Evolutionary conservation across 1,284 basidiomycete species (phyloP).

Genomic region (Veloboletus limbatus): DNA sequence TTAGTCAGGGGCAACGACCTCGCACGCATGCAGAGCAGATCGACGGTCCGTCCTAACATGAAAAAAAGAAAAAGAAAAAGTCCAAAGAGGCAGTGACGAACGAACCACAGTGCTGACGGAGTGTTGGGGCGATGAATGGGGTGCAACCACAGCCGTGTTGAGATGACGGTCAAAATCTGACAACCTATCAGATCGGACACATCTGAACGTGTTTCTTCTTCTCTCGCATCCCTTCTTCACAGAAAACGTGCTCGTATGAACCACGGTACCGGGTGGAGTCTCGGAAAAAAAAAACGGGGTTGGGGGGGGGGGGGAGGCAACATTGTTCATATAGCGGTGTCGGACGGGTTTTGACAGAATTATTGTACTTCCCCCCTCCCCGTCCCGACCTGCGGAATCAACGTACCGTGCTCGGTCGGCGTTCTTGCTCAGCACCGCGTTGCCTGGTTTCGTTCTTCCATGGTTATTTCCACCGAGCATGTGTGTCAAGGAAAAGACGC

Average conservation of each 20-base stretch:
- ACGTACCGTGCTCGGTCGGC: too few species aligned
- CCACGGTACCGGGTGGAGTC: not conserved
- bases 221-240: not conserved
- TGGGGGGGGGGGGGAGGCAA: too few species aligned
- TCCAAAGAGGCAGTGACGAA: too few species aligned
- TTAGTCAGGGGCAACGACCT: slow-evolving; percentile 15
- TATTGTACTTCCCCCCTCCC: too few species aligned
- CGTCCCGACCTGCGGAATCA: too few species aligned
- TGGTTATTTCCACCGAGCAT: slow-evolving; percentile 17
- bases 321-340: too few species aligned
- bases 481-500: slow-evolving; percentile 13
- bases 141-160: slow-evolving; percentile 5
- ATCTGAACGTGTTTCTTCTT: slow-evolving; percentile 13
- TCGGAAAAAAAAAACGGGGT: too few species aligned
- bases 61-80: not conserved
- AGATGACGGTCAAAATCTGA: slow-evolving; percentile 17
- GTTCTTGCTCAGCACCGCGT: too few species aligned
- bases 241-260: slow-evolving; percentile 8
- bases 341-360: too few species aligned
- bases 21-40: not conserved
- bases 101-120: too few species aligned
- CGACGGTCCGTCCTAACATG: not conserved
- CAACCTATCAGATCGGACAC: slow-evolving; percentile 13
- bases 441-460: not conserved
- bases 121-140: slow-evolving; percentile 7